These are phyloP conservation scores for Eimeria praecox DNA, from an alignment of 169 alveolate species.

Conservation along the genomic window DNA sequence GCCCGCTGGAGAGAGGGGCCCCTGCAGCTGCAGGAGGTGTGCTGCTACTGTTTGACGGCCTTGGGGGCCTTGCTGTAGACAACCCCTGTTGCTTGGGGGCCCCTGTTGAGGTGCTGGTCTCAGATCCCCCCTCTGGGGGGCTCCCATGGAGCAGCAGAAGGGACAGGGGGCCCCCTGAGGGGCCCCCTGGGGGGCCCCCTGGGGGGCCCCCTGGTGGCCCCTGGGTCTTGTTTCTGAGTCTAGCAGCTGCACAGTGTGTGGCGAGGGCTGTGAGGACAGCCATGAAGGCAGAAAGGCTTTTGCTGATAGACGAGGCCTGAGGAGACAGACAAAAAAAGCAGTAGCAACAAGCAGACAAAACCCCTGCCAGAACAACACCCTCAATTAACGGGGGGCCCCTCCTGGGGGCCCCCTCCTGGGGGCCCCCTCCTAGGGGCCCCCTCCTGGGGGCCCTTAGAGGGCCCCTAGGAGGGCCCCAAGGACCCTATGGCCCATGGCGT, in stretches of 20 bases:
- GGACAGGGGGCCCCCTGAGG: not conserved
- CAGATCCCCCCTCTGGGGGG: not conserved
- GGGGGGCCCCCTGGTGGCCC: not conserved
- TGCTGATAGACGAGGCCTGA: conserved; percentile 42
- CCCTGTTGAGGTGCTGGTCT: not conserved
- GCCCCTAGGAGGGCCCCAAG: not conserved
- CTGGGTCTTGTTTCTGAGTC: not conserved
- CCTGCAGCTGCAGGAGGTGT: not conserved
- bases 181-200: not conserved
- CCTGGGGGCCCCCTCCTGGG: too few relatives aligned
- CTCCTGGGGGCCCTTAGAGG: not conserved
- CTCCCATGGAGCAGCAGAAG: not conserved
- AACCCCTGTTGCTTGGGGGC: not conserved
- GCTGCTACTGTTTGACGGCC: not conserved
- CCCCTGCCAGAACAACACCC: too few relatives aligned
- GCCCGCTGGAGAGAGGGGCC: not conserved
- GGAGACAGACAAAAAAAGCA: too few relatives aligned
- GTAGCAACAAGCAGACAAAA: too few relatives aligned
- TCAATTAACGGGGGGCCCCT: too few relatives aligned
- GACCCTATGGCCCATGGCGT: too few relatives aligned
- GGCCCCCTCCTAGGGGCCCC: too few relatives aligned
- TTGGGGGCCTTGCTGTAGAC: not conserved
- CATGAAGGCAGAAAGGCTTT: conserved; percentile 42
- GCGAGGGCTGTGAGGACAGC: conserved; percentile 38
- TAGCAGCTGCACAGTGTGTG: conserved; percentile 44